Base-by-base conservation (phyloP, 257 asterid species). In the Paulownia fortunei region DNA sequence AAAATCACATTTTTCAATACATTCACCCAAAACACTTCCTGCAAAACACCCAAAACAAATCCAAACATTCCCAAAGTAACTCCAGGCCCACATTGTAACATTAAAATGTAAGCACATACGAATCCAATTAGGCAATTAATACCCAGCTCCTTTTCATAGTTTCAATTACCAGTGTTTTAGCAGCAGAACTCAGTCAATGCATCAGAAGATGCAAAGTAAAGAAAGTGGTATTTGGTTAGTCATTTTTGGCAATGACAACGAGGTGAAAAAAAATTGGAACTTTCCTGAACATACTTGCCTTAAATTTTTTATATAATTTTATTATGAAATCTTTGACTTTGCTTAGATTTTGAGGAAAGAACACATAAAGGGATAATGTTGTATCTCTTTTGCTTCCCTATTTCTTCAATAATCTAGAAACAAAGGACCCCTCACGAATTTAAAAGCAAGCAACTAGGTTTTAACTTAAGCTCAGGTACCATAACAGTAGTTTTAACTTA, bases 181-280 rank as follows among this genome's bases (percentile, higher is more conserved):
- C 46, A 72, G 49, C 47, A 9, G 70, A 60, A 27, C 9, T 59
- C 37, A 32, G 19, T 16, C 24, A 77, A 69, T 16, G 51, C 44
- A 42, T 34, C 11, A 68, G 58, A 72, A 68, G 56, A 67, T 62
- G 59, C 79, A 77, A 70, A 73, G 0, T 58, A 59, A 56, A 73
- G 30, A 13, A 69, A 73, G 19, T 34, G 71, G 23, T n/a, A 21
- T 76, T 27, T 51, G 60, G 6, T 30, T 68, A 55, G n/a, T 36
- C 63, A 12, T 52, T 42, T 69, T 71, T 72, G 46, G 81, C 75
- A 56, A 12, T 41, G 70, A 32, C 63, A 58, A 73, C 8, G n/a
- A 58, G 76, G 58, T 15, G 76, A 36, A 52, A 52, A 36, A 44
- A 46, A 10, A 55, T 49, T 60, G 44, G 52, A 59, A 62, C 15